Percentiles rank a stretch among this genome's conserved stretches.
Evolutionary conservation across 805 yeast species (phyloP).

Genomic region (Isabelozyma rhagii): DNA sequence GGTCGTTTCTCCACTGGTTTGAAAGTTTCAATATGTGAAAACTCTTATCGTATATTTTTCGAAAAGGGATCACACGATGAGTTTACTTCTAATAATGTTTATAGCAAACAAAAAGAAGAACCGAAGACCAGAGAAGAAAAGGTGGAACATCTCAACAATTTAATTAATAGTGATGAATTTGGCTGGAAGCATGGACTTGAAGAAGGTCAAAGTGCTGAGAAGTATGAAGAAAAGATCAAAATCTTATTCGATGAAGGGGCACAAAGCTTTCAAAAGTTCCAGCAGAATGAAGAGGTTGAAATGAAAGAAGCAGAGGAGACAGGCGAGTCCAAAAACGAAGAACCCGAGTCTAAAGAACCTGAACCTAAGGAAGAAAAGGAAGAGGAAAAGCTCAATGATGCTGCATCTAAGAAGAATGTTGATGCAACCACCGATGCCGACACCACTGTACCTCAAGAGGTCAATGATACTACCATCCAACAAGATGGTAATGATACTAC

Average conservation of each 20-base stretch:
- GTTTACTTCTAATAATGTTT: conserved; percentile 61
- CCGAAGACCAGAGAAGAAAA: conserved; percentile 24
- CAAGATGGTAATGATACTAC: conserved; percentile 50
- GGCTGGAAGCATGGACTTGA: conserved; percentile 54
- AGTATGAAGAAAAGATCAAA: conserved; percentile 26
- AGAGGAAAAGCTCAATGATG: conserved; percentile 11
- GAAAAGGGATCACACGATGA: conserved; percentile 78
- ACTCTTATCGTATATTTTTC: conserved; percentile 76
- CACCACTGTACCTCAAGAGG: conserved; percentile 44
- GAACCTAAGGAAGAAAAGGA: conserved; percentile 7
- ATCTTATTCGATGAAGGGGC: conserved; percentile 41
- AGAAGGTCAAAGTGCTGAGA: conserved; percentile 34
- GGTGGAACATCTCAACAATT: conserved; percentile 28
- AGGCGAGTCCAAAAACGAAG: conserved; percentile 5
- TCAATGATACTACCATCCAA: conserved; percentile 39
- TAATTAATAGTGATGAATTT: conserved; percentile 45
- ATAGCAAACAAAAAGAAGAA: conserved; percentile 32
- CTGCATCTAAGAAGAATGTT: conserved; percentile 9
- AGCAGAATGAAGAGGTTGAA: conserved; percentile 12
- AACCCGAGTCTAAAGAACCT: background rate
- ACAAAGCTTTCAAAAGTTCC: conserved; percentile 13
- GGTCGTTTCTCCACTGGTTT: conserved; percentile 69
- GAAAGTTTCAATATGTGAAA: conserved; percentile 74
- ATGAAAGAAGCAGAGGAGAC: conserved; percentile 12
- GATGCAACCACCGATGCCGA: conserved; percentile 41